Evolutionary conservation across 106 monocot species (phyloP).

Genomic region (Phalaenopsis aphrodite): DNA sequence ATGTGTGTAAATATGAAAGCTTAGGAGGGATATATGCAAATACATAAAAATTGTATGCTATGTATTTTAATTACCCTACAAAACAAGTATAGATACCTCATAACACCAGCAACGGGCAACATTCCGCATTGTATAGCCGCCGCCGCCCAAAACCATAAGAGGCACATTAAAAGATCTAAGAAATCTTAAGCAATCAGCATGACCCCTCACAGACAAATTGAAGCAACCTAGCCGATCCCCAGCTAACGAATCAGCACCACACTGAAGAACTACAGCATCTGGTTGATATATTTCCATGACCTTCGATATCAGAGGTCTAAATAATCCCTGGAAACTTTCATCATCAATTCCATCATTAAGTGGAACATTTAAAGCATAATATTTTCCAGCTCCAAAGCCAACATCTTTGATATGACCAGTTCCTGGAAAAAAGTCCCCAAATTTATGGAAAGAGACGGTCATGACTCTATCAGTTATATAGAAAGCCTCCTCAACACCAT

Average conservation of each 20-base stretch:
- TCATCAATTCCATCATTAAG: conserved; percentile 65
- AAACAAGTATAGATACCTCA: conserved; percentile 31
- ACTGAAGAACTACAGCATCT: conserved; percentile 69
- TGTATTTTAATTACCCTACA: too few relatives aligned
- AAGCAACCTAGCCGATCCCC: conserved; percentile 71
- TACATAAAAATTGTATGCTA: too few relatives aligned
- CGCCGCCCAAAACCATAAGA: conserved; percentile 66
- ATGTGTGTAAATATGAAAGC: too few relatives aligned
- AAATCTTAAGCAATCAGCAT: conserved; percentile 64
- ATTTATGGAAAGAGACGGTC: conserved; percentile 47
- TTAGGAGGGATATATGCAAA: too few relatives aligned
- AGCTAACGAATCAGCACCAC: conserved; percentile 67
- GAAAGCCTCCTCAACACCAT: conserved; percentile 46
- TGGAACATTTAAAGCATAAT: conserved; percentile 67
- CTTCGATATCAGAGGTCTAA: conserved; percentile 50
- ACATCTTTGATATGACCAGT: conserved; percentile 42
- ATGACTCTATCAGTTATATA: conserved; percentile 41
- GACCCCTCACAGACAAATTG: conserved; percentile 67
- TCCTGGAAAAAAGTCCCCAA: conserved; percentile 39
- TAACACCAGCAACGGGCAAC: conserved; percentile 79
- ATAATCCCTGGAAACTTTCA: conserved; percentile 45
- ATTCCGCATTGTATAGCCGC: conserved; percentile 73
- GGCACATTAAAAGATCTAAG: conserved; percentile 67
- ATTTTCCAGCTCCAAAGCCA: conserved; percentile 32
- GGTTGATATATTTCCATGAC: conserved; percentile 74